A percentile compares a stretch with the other conserved stretches of the same genome.
phyloP scores from a whole-genome alignment of 805 yeast species.

The Brettanomyces naardenensis region DNA sequence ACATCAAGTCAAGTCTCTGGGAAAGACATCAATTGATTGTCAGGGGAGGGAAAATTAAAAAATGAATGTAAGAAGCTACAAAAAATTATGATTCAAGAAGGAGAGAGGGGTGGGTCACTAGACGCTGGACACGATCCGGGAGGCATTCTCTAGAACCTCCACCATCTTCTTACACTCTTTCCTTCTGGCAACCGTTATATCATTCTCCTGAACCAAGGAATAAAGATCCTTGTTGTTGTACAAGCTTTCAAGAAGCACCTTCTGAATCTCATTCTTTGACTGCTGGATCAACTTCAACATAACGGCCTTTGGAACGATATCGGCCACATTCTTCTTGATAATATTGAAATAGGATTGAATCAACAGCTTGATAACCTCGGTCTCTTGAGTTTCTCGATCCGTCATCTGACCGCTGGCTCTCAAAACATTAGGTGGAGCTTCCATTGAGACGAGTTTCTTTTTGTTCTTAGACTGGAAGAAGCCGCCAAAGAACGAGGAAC shows the following conservation, averaged over 20 bases:
- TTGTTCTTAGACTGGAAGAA: conserved; percentile 89
- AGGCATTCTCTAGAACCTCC: conserved; percentile 80
- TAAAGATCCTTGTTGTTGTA: conserved; percentile 70
- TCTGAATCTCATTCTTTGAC: conserved; percentile 85
- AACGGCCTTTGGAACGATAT: conserved; percentile 89
- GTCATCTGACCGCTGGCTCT: conserved; percentile 90
- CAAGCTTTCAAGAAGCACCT: conserved; percentile 77
- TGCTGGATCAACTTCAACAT: conserved; percentile 84
- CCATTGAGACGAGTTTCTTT: conserved; percentile 91
- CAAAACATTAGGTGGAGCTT: conserved; percentile 92
- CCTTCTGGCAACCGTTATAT: conserved; percentile 87
- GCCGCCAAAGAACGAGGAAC: conserved; percentile 82
- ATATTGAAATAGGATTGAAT: conserved; percentile 86
- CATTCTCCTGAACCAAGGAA: conserved; percentile 84
- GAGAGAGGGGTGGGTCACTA: too few species aligned
- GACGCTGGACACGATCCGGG: conserved; percentile 79
- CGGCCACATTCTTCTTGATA: conserved; percentile 89
- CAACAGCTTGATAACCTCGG: conserved; percentile 90
- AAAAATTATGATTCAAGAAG: too few species aligned
- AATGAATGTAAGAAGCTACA: too few species aligned
- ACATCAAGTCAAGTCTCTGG: too few species aligned
- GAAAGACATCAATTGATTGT: too few species aligned
- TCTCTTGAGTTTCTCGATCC: conserved; percentile 93
- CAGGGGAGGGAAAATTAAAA: too few species aligned
- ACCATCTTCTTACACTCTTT: conserved; percentile 95